Evolutionary conservation across 2,329 filamentous ascomycete genomes (phyloP).

Genomic region (Pseudocercospora ulei): DNA sequence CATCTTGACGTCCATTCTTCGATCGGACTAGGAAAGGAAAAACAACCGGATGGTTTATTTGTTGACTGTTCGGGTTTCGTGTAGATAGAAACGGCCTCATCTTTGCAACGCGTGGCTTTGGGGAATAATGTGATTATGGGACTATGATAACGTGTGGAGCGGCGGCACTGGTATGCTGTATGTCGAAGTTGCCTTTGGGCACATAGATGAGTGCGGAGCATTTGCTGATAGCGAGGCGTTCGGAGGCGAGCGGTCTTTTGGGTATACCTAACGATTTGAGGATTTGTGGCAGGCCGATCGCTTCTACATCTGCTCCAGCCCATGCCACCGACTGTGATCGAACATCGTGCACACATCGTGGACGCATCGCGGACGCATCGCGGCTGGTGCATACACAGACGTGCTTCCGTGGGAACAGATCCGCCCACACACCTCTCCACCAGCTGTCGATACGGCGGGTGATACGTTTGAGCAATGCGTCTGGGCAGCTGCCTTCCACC

Average conservation of each 20-base stretch:
- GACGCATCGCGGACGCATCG: no score
- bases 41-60: constrained; percentile 12
- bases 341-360: no score
- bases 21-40: constrained; percentile 4
- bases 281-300: neutral
- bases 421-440: no score
- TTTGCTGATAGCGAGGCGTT: constrained; percentile 17
- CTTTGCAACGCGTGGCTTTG: constrained; percentile 6
- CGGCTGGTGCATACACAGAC: no score
- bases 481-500: no score
- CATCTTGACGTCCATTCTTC: constrained; percentile 13
- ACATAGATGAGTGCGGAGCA: constrained; percentile 14
- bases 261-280: constrained; percentile 8
- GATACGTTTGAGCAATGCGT: no score
- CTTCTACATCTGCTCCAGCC: neutral
- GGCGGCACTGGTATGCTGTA: constrained; percentile 12
- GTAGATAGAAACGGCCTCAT: constrained; percentile 17
- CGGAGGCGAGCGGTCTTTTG: constrained; percentile 10
- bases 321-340: neutral
- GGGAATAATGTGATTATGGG: constrained; percentile 10
- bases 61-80: constrained; percentile 7
- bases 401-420: no score
- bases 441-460: no score
- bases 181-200: constrained; percentile 12
- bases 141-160: constrained; percentile 1